A percentile compares a stretch with the other conserved stretches of the same genome.
Conservation (phyloP, 2,329 filamentous ascomycete genomes). For the Rhytidhysteron rufulum region DNA sequence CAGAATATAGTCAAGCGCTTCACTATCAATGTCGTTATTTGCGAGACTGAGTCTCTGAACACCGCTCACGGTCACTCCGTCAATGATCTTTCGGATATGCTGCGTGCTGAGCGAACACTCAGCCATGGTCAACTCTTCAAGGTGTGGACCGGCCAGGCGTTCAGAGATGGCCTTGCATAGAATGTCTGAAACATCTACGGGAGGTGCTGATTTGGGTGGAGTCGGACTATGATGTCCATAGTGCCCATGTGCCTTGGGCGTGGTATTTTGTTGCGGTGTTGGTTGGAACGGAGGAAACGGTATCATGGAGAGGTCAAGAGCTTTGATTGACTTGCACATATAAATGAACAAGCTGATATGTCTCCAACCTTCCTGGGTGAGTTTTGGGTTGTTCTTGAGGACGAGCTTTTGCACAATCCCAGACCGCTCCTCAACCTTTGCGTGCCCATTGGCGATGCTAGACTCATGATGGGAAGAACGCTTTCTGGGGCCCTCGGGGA, state of each 20-base stretch:
- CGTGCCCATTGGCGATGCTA: constrained; percentile 14
- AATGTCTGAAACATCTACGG: constrained; percentile 58
- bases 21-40: constrained; percentile 70
- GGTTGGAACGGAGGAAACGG: constrained; percentile 51
- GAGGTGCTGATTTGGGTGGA: constrained; percentile 9
- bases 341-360: constrained; percentile 87
- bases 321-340: constrained; percentile 81
- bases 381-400: constrained; percentile 82
- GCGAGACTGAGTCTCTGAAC: constrained; percentile 77
- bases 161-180: constrained; percentile 73
- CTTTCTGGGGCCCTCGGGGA: constrained; percentile 53
- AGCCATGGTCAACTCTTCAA: constrained; percentile 80
- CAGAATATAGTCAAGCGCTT: constrained; percentile 71
- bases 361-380: constrained; percentile 84
- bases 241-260: constrained; percentile 12
- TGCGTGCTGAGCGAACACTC: constrained; percentile 70
- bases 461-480: constrained; percentile 16
- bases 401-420: constrained; percentile 84
- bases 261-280: constrained; percentile 13
- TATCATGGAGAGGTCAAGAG: constrained; percentile 81
- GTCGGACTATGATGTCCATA: no score
- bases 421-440: constrained; percentile 46
- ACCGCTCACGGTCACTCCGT: constrained; percentile 75
- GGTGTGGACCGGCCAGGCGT: constrained; percentile 67
- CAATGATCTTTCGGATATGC: constrained; percentile 72